Evolutionary conservation across 768 basidiomycete species (phyloP).

Genomic region (Saitozyma podzolica): DNA sequence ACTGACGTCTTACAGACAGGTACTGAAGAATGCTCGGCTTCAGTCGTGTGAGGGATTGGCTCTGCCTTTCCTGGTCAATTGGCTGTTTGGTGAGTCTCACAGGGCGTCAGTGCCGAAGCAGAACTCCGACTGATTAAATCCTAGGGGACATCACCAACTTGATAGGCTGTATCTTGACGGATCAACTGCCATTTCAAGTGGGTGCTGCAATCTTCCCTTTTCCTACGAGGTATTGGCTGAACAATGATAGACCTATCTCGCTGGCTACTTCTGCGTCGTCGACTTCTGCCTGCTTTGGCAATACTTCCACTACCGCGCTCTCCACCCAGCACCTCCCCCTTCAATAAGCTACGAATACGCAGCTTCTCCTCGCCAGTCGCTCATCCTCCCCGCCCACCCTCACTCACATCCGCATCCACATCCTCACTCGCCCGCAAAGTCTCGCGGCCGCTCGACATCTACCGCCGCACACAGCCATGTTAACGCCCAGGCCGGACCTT

Average conservation of each 20-base stretch:
- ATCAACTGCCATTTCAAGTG: conserved; percentile 93
- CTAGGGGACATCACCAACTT: conserved; percentile 90
- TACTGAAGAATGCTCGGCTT: conserved; percentile 71
- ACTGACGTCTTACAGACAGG: conserved; percentile 62
- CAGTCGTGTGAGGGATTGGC: conserved; percentile 88
- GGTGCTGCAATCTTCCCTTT: conserved; percentile 26
- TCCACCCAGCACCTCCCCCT: conserved; percentile 10
- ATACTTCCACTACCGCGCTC: conserved; percentile 69
- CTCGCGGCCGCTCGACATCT: no score
- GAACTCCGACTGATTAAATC: conserved; percentile 3
- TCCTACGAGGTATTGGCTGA: no score
- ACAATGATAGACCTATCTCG: conserved; percentile 72
- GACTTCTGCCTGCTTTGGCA: conserved; percentile 75
- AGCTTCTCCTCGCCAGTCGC: conserved; percentile 28
- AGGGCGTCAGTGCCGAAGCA: not conserved
- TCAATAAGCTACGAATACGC: conserved; percentile 14
- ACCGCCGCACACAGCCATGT: no score
- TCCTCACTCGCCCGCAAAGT: no score
- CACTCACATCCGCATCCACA: no score
- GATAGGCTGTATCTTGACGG: conserved; percentile 74
- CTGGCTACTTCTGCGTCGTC: conserved; percentile 82
- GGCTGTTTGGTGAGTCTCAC: conserved; percentile 72
- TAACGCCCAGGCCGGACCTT: no score
- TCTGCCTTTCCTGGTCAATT: conserved; percentile 87
- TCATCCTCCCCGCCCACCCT: conserved; percentile 25